These are phyloP conservation scores for Tylopilus plumbeoviolaceoides DNA, from an alignment of 768 basidiomycete genomes.

Conservation along the genomic window DNA sequence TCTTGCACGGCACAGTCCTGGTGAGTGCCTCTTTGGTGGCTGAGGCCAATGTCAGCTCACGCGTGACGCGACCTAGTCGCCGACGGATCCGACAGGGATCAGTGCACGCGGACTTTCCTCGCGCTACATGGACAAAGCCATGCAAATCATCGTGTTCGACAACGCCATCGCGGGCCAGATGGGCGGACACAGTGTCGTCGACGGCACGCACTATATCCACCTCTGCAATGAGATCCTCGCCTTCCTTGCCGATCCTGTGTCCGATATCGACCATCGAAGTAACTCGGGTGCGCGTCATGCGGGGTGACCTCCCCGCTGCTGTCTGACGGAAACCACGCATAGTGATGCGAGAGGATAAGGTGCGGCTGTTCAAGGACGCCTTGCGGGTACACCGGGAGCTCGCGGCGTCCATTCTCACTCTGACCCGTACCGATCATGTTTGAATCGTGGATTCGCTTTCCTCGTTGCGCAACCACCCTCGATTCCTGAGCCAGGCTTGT, in stretches of 20 bases:
- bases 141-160: constrained; percentile 82
- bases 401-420: constrained; percentile 36
- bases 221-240: constrained; percentile 67
- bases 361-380: constrained; percentile 54
- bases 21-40: constrained; percentile 36
- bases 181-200: constrained; percentile 88
- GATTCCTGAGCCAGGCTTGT: constrained; percentile 66
- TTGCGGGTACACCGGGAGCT: constrained; percentile 57
- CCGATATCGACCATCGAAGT: no score
- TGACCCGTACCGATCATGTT: constrained; percentile 23
- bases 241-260: constrained; percentile 53
- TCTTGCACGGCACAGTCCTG: constrained; percentile 76
- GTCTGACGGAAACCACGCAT: not conserved
- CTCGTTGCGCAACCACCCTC: constrained; percentile 59
- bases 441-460: constrained; percentile 46
- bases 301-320: not conserved
- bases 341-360: constrained; percentile 39
- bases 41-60: not conserved
- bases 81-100: constrained; percentile 22
- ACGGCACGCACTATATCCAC: constrained; percentile 77
- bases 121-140: constrained; percentile 88
- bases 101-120: constrained; percentile 52
- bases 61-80: constrained; percentile 3
- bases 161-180: constrained; percentile 79
- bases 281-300: constrained; percentile 22